Evolutionary conservation across 306 rosid genomes (phyloP).

Genomic region (Parietaria judaica): DNA sequence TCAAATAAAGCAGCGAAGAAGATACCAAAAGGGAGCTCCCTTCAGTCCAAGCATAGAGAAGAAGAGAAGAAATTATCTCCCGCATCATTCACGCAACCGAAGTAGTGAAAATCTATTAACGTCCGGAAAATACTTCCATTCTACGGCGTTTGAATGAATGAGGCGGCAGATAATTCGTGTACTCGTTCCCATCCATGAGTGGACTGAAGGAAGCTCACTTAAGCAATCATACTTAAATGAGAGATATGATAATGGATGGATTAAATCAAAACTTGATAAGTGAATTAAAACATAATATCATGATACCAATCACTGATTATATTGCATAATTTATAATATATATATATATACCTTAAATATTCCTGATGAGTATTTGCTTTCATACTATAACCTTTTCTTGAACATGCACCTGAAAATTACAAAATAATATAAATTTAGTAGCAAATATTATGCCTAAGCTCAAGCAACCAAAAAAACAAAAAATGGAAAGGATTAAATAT

Average conservation of each 20-base stretch:
- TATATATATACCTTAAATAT: no score
- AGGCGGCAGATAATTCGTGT: slow-evolving; percentile 83
- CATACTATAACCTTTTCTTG: no score
- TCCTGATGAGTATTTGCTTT: no score
- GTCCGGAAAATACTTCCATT: slow-evolving; percentile 26
- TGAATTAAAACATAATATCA: no score
- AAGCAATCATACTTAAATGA: slow-evolving; percentile 17
- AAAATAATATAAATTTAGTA: no score
- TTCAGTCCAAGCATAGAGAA: slow-evolving; percentile 92
- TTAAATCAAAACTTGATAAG: no score
- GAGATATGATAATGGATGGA: not conserved
- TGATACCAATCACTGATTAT: no score
- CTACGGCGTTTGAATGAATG: slow-evolving; percentile 91
- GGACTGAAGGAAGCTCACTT: slow-evolving; percentile 96
- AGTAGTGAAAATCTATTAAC: slow-evolving; percentile 23
- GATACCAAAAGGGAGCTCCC: slow-evolving; percentile 84
- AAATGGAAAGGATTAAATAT: no score
- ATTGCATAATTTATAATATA: no score
- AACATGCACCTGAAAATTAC: no score
- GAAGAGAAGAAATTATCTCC: slow-evolving; percentile 67
- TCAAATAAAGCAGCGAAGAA: not conserved
- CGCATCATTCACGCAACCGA: slow-evolving; percentile 90
- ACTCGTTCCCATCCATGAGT: slow-evolving; percentile 68
- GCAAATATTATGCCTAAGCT: slow-evolving; percentile 2
- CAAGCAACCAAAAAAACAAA: not conserved